Conservation (phyloP, 2,329 filamentous ascomycete species). For the Alternaria conjuncta region DNA sequence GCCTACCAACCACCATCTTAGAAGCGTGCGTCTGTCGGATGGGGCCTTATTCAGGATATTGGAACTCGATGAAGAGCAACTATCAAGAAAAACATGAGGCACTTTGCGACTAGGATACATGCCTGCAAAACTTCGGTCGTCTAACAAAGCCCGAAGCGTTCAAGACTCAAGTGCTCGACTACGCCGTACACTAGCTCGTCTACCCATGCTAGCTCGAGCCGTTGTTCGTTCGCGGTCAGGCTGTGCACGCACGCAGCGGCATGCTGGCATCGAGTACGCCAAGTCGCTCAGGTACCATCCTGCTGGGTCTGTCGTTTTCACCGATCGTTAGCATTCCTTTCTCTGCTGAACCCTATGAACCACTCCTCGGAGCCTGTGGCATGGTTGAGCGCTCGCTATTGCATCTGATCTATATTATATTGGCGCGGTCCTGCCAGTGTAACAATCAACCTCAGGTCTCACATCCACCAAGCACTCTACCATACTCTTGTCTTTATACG, state of each 20-base stretch:
- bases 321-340: constrained; percentile 19
- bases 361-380: constrained; percentile 6
- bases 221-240: constrained; percentile 21
- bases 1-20: not conserved
- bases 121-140: not conserved
- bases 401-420: constrained; percentile 16
- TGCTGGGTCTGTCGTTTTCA: constrained; percentile 17
- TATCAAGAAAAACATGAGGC: not conserved
- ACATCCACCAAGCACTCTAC: not conserved
- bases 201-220: constrained; percentile 23
- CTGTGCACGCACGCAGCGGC: constrained; percentile 16
- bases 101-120: not conserved
- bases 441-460: not conserved
- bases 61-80: not conserved
- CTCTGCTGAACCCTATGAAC: constrained; percentile 2
- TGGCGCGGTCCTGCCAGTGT: not conserved
- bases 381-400: constrained; percentile 3
- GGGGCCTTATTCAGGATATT: not conserved
- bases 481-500: not conserved
- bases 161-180: constrained; percentile 6
- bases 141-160: constrained; percentile 18
- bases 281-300: constrained; percentile 25
- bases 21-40: not conserved
- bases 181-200: constrained; percentile 18
- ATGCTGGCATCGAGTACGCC: constrained; percentile 12